phyloP scores from a whole-genome alignment of 495 filamentous ascomycete species.

The Penicillium silybi region DNA sequence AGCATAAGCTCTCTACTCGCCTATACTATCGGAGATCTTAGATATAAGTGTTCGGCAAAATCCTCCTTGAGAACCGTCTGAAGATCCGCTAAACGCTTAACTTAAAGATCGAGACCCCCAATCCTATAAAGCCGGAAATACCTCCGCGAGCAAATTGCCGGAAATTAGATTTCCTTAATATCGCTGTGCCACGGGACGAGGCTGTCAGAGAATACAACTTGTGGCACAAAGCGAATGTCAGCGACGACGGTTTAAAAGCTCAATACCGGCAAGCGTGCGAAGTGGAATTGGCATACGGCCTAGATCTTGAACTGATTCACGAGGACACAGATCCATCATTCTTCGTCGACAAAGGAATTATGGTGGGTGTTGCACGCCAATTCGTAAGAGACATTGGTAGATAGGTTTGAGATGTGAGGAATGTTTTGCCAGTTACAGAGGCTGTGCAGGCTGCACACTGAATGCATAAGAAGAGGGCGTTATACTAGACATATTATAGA shows the following conservation, averaged over 20 bases:
- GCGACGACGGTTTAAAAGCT: slow-evolving; percentile 10
- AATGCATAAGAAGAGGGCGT: too few relatives aligned
- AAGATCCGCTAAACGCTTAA: too few relatives aligned
- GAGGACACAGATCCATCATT: slow-evolving; percentile 20
- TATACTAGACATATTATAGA: too few relatives aligned
- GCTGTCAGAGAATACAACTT: slow-evolving; percentile 17
- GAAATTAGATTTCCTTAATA: too few relatives aligned
- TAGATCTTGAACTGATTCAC: slow-evolving; percentile 23
- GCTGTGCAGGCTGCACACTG: too few relatives aligned
- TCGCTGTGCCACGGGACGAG: slow-evolving; percentile 2
- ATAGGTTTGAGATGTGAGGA: slow-evolving; percentile 16
- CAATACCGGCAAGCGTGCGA: slow-evolving; percentile 17
- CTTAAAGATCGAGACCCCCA: too few relatives aligned
- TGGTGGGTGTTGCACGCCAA: slow-evolving; percentile 14
- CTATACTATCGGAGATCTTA: too few relatives aligned
- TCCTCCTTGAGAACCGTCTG: too few relatives aligned
- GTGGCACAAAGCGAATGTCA: slow-evolving; percentile 17
- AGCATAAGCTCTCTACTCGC: too few relatives aligned
- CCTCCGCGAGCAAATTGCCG: too few relatives aligned
- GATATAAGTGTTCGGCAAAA: too few relatives aligned
- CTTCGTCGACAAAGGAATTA: slow-evolving; percentile 10
- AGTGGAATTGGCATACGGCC: slow-evolving; percentile 8
- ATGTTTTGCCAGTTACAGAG: background rate
- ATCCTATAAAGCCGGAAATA: too few relatives aligned
- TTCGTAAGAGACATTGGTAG: background rate